phyloP scores from a whole-genome alignment of 129 eudicot genomes.

The Helianthus annuus region HanXRQr2.0-SUNRISE NC_035437.2:36046382-36046881 shows the following conservation, averaged over 20 bases:
- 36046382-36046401: background rate
- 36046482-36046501: background rate
- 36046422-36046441: background rate
- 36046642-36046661: conserved; percentile 75
- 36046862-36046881: conserved; percentile 47
- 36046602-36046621: conserved; percentile 96
- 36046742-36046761: conserved; percentile 68
- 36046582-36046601: conserved; percentile 80
- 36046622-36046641: conserved; percentile 86
- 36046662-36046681: conserved; percentile 70
- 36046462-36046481: background rate
- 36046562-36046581: conserved; percentile 85
- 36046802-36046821: conserved; percentile 1
- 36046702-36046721: conserved; percentile 70
- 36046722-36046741: conserved; percentile 61
- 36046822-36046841: background rate
- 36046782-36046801: conserved; percentile 49
- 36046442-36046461: background rate
- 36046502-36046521: background rate
- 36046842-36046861: background rate
- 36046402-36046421: background rate
- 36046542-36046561: background rate
- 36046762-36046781: conserved; percentile 77
- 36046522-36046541: background rate
- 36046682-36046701: conserved; percentile 70